Base-by-base conservation (phyloP, 2,329 filamentous ascomycete genomes). In the Pseudogymnoascus verrucosus region DNA sequence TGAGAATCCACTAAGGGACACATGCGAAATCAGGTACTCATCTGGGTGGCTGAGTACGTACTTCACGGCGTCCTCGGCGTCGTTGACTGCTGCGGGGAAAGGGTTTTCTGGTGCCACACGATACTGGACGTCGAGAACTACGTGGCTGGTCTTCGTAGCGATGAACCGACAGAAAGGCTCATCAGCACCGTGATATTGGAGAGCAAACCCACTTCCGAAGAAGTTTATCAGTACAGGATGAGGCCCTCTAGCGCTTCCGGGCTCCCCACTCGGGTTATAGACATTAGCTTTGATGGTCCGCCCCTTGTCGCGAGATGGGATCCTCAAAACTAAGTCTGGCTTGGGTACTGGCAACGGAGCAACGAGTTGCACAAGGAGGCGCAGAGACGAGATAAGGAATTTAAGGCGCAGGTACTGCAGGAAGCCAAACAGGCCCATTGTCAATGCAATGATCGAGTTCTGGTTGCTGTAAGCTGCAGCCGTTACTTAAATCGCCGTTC, bases 181-280 rank as follows among this genome's bases (percentile, higher is more conserved):
- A 64, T 80, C 78, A 65, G 67, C 71, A 51, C 77, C 77, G 44
- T 77, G 72, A n/a, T 74, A 65, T 1, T 72, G 68, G 34, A 75
- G 54, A 16, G 74, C 65, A 65, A 74, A 75, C 40, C 74, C 74
- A 62, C 67, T 69, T 63, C 74, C 74, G 65, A 73, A 72, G 67
- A 72, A 72, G 65, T 75, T 76, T 44, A 76, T 57, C 8, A 75
- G 64, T 21, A 74, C 68, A 0, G 74, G 74, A 47, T 31, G 44
- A 26, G 63, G 44, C 54, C 64, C 59, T 60, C 14, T n/a, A 37
- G 36, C 14, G 36, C 5, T 37, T 37, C 36, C 36, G 1, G 14
- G 14, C 36, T 37, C 36, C 36, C 36, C 4, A 3, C 26, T 23
- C n/a, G 28, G 11, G 7, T 47, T 61, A 37, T 61, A 61, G 34